These are phyloP conservation scores for Ilex paraguariensis DNA, from an alignment of 305 asterid genomes.

Conservation along the genomic window DNA sequence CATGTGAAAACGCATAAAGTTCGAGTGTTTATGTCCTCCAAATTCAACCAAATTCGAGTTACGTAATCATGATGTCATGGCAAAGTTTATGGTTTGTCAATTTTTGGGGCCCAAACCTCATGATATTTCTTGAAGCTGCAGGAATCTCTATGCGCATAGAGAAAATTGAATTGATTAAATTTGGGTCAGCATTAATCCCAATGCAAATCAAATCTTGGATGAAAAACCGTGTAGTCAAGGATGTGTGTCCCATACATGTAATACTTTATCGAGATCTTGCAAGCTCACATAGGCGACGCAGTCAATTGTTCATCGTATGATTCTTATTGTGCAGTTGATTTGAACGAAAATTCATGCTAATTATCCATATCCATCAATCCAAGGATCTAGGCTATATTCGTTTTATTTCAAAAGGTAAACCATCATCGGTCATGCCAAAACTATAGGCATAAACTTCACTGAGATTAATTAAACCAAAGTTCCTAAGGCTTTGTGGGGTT, in stretches of 20 bases:
- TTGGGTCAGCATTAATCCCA: not conserved
- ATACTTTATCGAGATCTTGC: not conserved
- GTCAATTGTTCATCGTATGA: too few species aligned
- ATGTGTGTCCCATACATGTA: not conserved
- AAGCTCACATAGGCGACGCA: not conserved
- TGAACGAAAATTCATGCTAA: too few species aligned
- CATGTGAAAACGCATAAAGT: not conserved
- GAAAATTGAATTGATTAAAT: too few species aligned
- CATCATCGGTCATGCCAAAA: not conserved
- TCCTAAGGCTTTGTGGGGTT: not conserved
- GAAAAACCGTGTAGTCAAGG: too few species aligned
- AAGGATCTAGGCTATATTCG: too few species aligned
- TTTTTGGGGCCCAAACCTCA: conserved; percentile 3
- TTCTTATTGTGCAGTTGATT: too few species aligned
- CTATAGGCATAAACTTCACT: too few species aligned
- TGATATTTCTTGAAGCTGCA: conserved; percentile 11
- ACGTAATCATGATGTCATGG: conserved; percentile 11
- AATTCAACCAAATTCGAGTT: conserved; percentile 1
- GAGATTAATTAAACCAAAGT: not conserved
- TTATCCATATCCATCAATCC: too few species aligned
- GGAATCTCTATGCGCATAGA: conserved; percentile 2
- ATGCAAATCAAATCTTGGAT: not conserved
- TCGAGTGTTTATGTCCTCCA: not conserved
- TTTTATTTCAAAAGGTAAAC: not conserved
- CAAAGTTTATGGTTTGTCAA: conserved; percentile 6